A percentile compares a stretch with the other conserved stretches of the same genome.
Conservation (phyloP, 805 yeast species). For the Suhomyces xylopsoci region DNA sequence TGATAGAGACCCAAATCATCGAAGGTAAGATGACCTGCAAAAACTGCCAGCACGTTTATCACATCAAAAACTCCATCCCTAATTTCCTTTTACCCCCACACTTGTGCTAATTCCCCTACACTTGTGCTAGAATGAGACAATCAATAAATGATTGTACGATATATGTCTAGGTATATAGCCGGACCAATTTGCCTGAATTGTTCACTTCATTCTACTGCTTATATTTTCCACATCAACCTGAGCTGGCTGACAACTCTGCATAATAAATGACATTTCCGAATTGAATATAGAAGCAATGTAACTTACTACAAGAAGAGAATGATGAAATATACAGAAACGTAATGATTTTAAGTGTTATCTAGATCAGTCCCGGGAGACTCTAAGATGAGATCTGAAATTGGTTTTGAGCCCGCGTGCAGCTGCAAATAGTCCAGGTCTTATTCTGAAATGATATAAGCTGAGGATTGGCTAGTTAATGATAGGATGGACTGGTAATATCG, state of each 20-base stretch:
- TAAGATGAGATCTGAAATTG: neutral
- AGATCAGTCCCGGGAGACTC: neutral
- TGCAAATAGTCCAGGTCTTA: neutral
- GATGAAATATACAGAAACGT: no score
- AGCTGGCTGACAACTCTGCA: neutral
- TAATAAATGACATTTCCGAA: neutral
- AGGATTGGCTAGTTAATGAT: neutral
- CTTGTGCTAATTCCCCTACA: conserved; percentile 44
- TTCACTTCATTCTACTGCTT: neutral
- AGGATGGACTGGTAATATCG: no score
- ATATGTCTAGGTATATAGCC: neutral
- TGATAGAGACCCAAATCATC: conserved; percentile 79
- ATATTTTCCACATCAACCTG: neutral
- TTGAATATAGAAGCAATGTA: neutral
- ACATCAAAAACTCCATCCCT: conserved; percentile 90
- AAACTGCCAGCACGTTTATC: conserved; percentile 82
- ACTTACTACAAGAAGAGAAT: neutral
- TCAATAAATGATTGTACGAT: no score
- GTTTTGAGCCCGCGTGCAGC: neutral
- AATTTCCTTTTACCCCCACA: conserved; percentile 94
- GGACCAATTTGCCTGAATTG: neutral
- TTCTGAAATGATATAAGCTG: neutral
- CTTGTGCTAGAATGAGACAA: neutral
- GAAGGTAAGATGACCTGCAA: conserved; percentile 90
- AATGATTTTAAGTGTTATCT: neutral